Conservation (phyloP, 2,329 filamentous ascomycete species). For the Diatrype stigma region DNA sequence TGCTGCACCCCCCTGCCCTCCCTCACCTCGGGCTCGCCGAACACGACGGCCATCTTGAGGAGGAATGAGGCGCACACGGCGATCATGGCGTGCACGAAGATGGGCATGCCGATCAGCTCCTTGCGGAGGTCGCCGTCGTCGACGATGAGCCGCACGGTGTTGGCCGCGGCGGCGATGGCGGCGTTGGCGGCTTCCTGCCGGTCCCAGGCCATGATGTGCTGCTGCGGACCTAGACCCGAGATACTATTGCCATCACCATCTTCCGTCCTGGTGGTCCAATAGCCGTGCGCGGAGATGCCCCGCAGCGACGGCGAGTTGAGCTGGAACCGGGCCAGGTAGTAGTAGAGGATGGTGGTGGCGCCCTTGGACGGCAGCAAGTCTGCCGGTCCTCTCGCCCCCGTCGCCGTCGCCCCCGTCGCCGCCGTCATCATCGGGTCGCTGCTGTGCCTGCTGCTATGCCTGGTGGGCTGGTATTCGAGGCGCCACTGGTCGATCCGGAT, state of each 20-base stretch:
- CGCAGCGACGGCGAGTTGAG: slow-evolving; percentile 12
- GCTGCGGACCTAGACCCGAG: too few relatives aligned
- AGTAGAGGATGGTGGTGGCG: slow-evolving; percentile 8
- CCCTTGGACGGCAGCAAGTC: slow-evolving; percentile 6
- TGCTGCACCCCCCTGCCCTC: too few relatives aligned
- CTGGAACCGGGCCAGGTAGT: slow-evolving; percentile 11
- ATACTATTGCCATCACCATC: too few relatives aligned
- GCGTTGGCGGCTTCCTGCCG: slow-evolving; percentile 12
- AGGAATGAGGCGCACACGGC: slow-evolving; percentile 13
- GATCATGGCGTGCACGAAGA: slow-evolving; percentile 14
- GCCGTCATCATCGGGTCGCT: background rate
- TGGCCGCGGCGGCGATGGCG: slow-evolving; percentile 11
- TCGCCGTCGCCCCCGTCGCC: background rate
- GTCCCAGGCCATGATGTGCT: slow-evolving; percentile 11
- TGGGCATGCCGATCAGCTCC: slow-evolving; percentile 11
- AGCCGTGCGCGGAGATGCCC: slow-evolving; percentile 2
- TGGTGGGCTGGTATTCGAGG: slow-evolving; percentile 8
- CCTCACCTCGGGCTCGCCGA: slow-evolving; percentile 4
- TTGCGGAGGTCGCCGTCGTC: slow-evolving; percentile 9
- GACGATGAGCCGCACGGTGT: slow-evolving; percentile 9
- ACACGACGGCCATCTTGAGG: slow-evolving; percentile 13
- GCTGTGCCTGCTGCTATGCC: too few relatives aligned
- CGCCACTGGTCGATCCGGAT: slow-evolving; percentile 11
- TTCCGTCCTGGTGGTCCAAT: background rate
- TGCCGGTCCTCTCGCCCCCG: background rate